Conservation (phyloP, 2,329 filamentous ascomycete genomes). For the Pestalotiopsis sp. region DNA sequence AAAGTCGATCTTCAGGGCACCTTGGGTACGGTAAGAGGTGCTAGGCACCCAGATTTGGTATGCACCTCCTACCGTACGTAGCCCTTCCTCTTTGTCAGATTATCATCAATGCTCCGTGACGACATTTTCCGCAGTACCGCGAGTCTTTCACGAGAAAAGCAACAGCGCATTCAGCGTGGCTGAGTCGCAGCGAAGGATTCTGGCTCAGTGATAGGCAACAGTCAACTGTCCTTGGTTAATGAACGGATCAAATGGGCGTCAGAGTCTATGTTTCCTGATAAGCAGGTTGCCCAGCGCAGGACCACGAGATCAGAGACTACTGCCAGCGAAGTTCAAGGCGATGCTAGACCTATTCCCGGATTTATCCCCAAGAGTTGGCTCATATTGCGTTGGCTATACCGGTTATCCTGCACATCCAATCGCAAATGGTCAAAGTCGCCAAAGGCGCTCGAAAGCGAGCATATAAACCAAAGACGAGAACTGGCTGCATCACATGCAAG, state of each 20-base stretch:
- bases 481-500: conserved; percentile 14
- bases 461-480: conserved; percentile 14
- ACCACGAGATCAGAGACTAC: not conserved
- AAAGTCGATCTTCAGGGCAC: not conserved
- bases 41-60: not conserved
- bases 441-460: conserved; percentile 15
- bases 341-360: not conserved
- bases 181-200: not conserved
- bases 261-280: not conserved
- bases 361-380: not conserved
- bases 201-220: not conserved
- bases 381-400: not conserved
- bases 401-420: not conserved
- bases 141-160: not conserved
- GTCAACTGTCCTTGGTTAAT: not conserved
- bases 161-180: not conserved
- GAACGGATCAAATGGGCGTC: not conserved
- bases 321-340: not conserved
- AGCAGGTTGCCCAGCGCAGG: not conserved
- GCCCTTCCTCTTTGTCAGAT: not conserved
- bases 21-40: not conserved
- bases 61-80: not conserved
- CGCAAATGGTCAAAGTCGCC: conserved; percentile 14
- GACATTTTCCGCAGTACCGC: no score
- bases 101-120: not conserved